Conservation (phyloP, 106 monocot species). For the Narthecium ossifragum region DNA sequence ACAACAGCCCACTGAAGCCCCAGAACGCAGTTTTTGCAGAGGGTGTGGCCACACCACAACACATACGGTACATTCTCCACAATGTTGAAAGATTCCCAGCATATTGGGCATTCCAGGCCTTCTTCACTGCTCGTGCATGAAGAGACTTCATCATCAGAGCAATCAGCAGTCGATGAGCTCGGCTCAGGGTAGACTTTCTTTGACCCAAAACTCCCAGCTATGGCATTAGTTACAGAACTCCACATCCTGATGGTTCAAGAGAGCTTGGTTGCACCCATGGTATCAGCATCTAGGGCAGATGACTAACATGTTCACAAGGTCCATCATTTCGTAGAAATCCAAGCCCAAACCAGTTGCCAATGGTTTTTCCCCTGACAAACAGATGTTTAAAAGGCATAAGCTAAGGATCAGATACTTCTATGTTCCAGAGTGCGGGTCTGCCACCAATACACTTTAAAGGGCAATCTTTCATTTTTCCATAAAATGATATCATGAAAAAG, state of each 20-base stretch:
- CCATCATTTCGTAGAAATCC: background rate
- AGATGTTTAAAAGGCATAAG: background rate
- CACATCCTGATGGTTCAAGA: background rate
- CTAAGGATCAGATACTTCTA: no score
- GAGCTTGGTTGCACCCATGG: background rate
- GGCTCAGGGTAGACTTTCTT: background rate
- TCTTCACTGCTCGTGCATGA: background rate
- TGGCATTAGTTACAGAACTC: constrained; percentile 2
- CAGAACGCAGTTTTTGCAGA: constrained; percentile 14
- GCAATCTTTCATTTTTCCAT: no score
- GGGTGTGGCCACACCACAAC: constrained; percentile 22
- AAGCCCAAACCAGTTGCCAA: constrained; percentile 4
- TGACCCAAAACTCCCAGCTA: background rate
- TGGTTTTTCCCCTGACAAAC: background rate
- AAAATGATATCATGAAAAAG: no score
- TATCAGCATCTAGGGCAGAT: no score
- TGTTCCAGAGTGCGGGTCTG: no score
- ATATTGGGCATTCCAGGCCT: constrained; percentile 16
- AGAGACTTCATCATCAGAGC: constrained; percentile 8
- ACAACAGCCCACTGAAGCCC: constrained; percentile 14
- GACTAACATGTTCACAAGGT: background rate
- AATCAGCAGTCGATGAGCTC: constrained; percentile 1
- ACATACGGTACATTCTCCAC: constrained; percentile 14
- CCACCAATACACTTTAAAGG: no score
- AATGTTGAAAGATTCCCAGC: constrained; percentile 18